Evolutionary conservation across 1,284 basidiomycete species (phyloP), one percentile per base, ranked within the genome.

Genomic region (Rhizoctonia solani): DNA sequence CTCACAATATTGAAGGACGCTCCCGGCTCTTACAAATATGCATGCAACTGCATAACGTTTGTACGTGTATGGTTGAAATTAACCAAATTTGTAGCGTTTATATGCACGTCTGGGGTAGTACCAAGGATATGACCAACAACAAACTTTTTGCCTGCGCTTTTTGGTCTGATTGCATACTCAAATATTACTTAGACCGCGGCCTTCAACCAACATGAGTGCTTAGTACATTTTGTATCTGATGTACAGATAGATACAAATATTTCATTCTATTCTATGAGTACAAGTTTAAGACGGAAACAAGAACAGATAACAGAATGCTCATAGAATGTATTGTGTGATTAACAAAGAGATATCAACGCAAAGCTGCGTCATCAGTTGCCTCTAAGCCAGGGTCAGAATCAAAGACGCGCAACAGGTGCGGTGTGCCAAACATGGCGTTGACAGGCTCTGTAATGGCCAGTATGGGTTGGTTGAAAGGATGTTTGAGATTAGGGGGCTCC

Each of bases 1-100:
- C 79, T 27, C 69, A 73, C 50, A 49, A 44, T 44, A 16, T 16
- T 16, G 41, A 44, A 44, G 41, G 41, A 21, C 41, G 41, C 41
- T 4, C 41, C 14, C 41, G 41, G 19, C 14, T 44, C 4, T 21
- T 44, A 44, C 41, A 44, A 44, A 44, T 16, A 6, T 44, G 41
- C n/a, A 16, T 44, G 5, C 41, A 16, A 16, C 41, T 44, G n/a
- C 41, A 44, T 16, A 44, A 44, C 19, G 14, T 44, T 44, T 16
- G 14, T 21, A 44, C 14, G 19, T 4, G 4, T 4, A 44, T 4
- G 41, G 41, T 44, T 16, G 41, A 44, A 44, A 44, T 44, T 21
- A 44, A 44, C 41, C 41, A 44, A 21, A 44, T 44, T 16, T 16
- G 41, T 16, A 44, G 16, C n/a, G 41, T 44, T 4, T 44, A 44